These are phyloP conservation scores for Colletotrichum echinochloae DNA, from an alignment of 2,329 filamentous ascomycete genomes.

Conservation along the genomic window DNA sequence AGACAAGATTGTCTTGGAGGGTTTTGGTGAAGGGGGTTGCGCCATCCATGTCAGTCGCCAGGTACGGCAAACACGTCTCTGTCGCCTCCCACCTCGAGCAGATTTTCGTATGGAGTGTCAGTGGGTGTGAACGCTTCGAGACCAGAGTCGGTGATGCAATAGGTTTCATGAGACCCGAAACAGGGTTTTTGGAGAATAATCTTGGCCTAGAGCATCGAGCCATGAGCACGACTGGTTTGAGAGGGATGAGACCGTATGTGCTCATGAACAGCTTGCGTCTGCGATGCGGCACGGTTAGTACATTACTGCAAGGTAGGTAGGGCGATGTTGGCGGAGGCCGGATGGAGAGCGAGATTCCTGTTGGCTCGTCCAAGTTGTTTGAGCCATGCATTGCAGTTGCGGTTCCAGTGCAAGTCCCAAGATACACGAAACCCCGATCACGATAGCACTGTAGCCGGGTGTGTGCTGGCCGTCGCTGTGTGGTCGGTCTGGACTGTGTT, in stretches of 20 bases:
- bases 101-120: constrained; percentile 15
- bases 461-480: neutral
- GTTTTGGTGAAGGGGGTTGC: constrained; percentile 28
- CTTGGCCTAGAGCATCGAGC: constrained; percentile 13
- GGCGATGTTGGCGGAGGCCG: constrained; percentile 15
- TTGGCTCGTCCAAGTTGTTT: constrained; percentile 29
- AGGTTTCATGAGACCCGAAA: constrained; percentile 26
- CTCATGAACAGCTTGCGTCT: constrained; percentile 19
- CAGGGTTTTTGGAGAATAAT: constrained; percentile 16
- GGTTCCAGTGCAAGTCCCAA: constrained; percentile 12
- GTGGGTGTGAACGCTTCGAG: constrained; percentile 25
- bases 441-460: constrained; percentile 17
- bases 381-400: constrained; percentile 30
- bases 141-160: constrained; percentile 34
- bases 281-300: constrained; percentile 22
- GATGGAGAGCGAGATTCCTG: constrained; percentile 21
- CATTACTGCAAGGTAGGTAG: constrained; percentile 19
- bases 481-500: constrained; percentile 7
- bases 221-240: neutral
- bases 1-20: constrained; percentile 13
- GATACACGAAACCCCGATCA: constrained; percentile 27
- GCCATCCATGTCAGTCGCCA: constrained; percentile 33
- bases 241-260: neutral
- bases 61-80: constrained; percentile 20
- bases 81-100: constrained; percentile 3